phyloP scores from a whole-genome alignment of 2,329 filamentous ascomycete genomes.

The Aspergillus fumigatiaffinis region DNA sequence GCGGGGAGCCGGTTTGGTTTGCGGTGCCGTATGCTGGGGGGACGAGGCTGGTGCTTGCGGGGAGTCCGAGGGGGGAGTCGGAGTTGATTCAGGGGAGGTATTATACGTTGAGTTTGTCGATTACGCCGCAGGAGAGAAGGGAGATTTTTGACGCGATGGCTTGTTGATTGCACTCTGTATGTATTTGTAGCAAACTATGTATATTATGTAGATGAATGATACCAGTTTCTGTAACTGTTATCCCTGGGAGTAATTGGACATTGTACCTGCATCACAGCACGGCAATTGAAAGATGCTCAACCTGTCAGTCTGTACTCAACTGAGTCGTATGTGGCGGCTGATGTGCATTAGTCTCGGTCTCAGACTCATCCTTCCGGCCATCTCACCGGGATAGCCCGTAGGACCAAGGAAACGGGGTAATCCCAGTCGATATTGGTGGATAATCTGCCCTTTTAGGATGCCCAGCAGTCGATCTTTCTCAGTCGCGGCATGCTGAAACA shows the following conservation, averaged over 20 bases:
- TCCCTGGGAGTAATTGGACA: no score
- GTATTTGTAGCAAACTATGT: background rate
- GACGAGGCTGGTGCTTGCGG: conserved; percentile 14
- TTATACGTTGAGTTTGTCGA: conserved; percentile 22
- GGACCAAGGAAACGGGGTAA: background rate
- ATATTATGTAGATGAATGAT: background rate
- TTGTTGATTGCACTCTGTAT: background rate
- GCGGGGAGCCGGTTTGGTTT: conserved; percentile 15
- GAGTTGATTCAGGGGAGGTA: conserved; percentile 20
- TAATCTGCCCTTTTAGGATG: no score
- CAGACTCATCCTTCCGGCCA: background rate
- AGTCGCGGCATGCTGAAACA: no score
- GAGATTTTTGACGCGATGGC: background rate
- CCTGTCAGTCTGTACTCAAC: no score
- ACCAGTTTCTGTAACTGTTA: background rate
- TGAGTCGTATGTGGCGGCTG: background rate
- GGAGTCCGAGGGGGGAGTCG: conserved; percentile 12
- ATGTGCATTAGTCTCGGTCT: background rate
- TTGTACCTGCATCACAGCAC: background rate
- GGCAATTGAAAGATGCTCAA: no score
- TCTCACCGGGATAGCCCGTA: no score
- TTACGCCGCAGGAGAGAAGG: conserved; percentile 18
- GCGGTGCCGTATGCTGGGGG: conserved; percentile 16
- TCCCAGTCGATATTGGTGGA: no score
- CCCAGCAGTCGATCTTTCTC: no score